phyloP scores from a whole-genome alignment of 176 grass and related monocot genomes.

The Zea luxurians region DNA sequence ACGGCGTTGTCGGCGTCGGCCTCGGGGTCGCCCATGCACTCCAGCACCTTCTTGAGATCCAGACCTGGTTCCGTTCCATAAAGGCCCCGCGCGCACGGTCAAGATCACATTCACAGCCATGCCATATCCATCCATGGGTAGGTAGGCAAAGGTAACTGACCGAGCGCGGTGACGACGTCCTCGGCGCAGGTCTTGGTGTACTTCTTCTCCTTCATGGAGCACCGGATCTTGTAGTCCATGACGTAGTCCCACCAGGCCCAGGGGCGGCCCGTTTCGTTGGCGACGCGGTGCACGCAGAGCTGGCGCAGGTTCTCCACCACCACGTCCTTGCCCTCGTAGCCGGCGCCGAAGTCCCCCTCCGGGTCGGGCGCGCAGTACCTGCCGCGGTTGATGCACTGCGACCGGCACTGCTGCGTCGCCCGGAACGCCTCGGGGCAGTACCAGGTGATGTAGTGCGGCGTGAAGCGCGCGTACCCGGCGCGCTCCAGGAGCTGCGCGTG shows the following conservation, averaged over 20 bases:
- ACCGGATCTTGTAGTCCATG: slow-evolving; percentile 83
- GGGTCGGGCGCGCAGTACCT: slow-evolving; percentile 93
- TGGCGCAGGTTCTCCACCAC: slow-evolving; percentile 88
- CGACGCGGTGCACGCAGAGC: slow-evolving; percentile 89
- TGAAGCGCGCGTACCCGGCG: slow-evolving; percentile 70
- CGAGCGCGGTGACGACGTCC: slow-evolving; percentile 70
- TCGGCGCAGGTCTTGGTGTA: slow-evolving; percentile 83
- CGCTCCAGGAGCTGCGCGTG: slow-evolving; percentile 88
- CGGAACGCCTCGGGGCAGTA: slow-evolving; percentile 80
- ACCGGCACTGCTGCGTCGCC: slow-evolving; percentile 57
- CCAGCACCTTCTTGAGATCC: slow-evolving; percentile 62
- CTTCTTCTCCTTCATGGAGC: slow-evolving; percentile 98
- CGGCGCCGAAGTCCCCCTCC: slow-evolving; percentile 71
- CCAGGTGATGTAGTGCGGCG: slow-evolving; percentile 99
- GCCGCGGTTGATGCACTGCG: slow-evolving; percentile 94
- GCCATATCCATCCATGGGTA: no score
- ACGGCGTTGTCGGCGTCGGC: slow-evolving; percentile 83
- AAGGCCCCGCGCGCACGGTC: background rate
- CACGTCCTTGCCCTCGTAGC: slow-evolving; percentile 87
- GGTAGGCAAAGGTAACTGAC: slow-evolving; percentile 6
- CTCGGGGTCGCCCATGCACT: slow-evolving; percentile 95
- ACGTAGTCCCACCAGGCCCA: slow-evolving; percentile 99
- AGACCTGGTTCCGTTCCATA: slow-evolving; percentile 31
- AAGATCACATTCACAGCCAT: background rate
- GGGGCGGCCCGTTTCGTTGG: slow-evolving; percentile 57